phyloP scores from a whole-genome alignment of 2,329 filamentous ascomycete species.

The Stemphylium lycopersici region DNA sequence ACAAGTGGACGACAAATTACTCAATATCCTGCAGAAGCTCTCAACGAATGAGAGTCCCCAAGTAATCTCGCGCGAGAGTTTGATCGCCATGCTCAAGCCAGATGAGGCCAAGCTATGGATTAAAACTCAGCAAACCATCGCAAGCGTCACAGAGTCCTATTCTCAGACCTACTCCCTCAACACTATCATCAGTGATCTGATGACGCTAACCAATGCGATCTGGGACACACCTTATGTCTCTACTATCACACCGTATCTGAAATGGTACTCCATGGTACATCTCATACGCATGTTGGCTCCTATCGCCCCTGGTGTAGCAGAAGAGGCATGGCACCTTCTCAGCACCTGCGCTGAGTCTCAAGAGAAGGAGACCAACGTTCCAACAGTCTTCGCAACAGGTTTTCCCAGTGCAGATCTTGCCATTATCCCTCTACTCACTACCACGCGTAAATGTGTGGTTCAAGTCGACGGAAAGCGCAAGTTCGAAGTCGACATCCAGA shows the following conservation, averaged over 20 bases:
- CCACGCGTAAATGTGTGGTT: constrained; percentile 66
- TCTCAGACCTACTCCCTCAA: constrained; percentile 78
- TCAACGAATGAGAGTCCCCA: constrained; percentile 9
- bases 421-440: constrained; percentile 58
- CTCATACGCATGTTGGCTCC: constrained; percentile 78
- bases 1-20: constrained; percentile 36
- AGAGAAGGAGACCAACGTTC: not conserved
- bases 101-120: constrained; percentile 63
- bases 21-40: constrained; percentile 22
- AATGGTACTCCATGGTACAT: constrained; percentile 57
- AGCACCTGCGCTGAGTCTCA: constrained; percentile 18
- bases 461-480: constrained; percentile 82
- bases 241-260: constrained; percentile 52
- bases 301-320: constrained; percentile 78
- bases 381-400: constrained; percentile 53
- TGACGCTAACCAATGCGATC: constrained; percentile 74
- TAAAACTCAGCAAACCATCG: constrained; percentile 70
- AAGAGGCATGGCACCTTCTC: constrained; percentile 77
- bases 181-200: constrained; percentile 82
- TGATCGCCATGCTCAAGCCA: constrained; percentile 20
- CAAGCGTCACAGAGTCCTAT: constrained; percentile 71
- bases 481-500: constrained; percentile 69
- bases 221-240: constrained; percentile 39
- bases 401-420: constrained; percentile 65
- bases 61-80: not conserved